Evolutionary conservation across 208 protist species (phyloP), one percentile per base, ranked within the genome.

Genomic region (Leishmania major): DNA sequence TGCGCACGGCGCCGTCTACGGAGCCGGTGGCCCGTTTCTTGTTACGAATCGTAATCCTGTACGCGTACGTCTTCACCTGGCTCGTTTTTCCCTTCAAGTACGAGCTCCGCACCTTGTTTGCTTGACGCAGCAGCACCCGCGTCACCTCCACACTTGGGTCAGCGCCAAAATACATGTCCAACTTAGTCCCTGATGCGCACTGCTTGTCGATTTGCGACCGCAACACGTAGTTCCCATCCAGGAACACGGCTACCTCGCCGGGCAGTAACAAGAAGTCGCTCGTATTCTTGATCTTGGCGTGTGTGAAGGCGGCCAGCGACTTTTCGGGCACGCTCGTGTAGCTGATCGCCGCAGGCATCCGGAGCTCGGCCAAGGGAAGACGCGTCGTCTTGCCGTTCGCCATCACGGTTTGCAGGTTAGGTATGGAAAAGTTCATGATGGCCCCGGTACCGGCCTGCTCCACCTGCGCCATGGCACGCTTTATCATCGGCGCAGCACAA

Each of bases 121-220:
- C 55, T 67, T 85, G 81, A 53, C 81, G 81, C 66, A 85, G 71
- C 81, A 85, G 83, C 73, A 82, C 78, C 3, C 83, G 78, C 72
- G 80, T 79, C 55, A 83, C 67, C 77, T 86, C 83, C 78, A 86
- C 83, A 4, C 55, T 74, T 22, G 72, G 78, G 66, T 86, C 83
- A 22, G 76, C 83, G 59, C 83, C 83, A 49, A 86, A 81, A 28
- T 83, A 62, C 78, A 85, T 75, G 55, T 77, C 77, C 49, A 81
- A 25, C 70, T 45, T 81, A 53, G 49, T 71, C 35, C 81, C 81
- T 17, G 81, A 40, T 31, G 60, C 77, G 53, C 81, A 85, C 81
- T 76, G 76, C 75, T 49, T 51, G 47, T 71, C 81, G 2, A 85
- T n/a, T 17, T 5, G 77, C 45, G 81, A 85, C 71, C 77, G 75